Evolutionary conservation across 2,329 filamentous ascomycete species (phyloP).

Genomic region (Ophiosphaerella narmari): DNA sequence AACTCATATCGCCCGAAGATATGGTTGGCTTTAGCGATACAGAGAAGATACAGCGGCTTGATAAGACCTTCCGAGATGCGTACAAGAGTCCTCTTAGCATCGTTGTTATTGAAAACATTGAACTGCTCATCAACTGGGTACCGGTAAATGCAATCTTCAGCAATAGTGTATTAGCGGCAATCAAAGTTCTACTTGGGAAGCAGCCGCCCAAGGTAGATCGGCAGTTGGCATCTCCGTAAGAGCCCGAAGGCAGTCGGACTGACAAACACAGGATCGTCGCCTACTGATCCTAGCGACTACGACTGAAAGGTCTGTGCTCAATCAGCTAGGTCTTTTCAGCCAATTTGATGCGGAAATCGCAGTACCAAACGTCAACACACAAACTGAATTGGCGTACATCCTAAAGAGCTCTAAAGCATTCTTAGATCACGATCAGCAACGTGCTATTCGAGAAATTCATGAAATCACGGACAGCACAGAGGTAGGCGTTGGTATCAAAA

Average conservation of each 20-base stretch:
- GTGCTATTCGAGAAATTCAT: slow-evolving; percentile 68
- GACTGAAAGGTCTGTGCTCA: slow-evolving; percentile 75
- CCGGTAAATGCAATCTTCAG: slow-evolving; percentile 89
- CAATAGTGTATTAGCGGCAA: slow-evolving; percentile 76
- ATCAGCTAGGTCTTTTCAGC: slow-evolving; percentile 78
- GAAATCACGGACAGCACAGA: slow-evolving; percentile 67
- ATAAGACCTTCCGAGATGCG: slow-evolving; percentile 87
- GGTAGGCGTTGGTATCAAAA: slow-evolving; percentile 83
- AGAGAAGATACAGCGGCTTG: slow-evolving; percentile 83
- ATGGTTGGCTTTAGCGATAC: slow-evolving; percentile 86
- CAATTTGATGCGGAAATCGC: slow-evolving; percentile 83
- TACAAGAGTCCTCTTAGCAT: slow-evolving; percentile 91
- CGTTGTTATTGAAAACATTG: slow-evolving; percentile 91
- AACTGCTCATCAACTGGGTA: slow-evolving; percentile 91
- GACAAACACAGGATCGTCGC: slow-evolving; percentile 64
- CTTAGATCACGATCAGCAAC: slow-evolving; percentile 61
- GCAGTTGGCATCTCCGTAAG: neutral
- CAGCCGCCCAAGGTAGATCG: slow-evolving; percentile 70
- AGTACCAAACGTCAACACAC: slow-evolving; percentile 73
- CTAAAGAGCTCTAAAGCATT: slow-evolving; percentile 73
- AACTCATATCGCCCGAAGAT: slow-evolving; percentile 81
- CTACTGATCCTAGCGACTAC: slow-evolving; percentile 88
- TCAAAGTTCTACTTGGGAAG: slow-evolving; percentile 77
- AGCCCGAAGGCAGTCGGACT: slow-evolving; percentile 12
- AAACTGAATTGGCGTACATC: slow-evolving; percentile 69